These are phyloP conservation scores for Trifolium pratense DNA, from an alignment of 306 rosid species.

Conservation along the genomic window DNA sequence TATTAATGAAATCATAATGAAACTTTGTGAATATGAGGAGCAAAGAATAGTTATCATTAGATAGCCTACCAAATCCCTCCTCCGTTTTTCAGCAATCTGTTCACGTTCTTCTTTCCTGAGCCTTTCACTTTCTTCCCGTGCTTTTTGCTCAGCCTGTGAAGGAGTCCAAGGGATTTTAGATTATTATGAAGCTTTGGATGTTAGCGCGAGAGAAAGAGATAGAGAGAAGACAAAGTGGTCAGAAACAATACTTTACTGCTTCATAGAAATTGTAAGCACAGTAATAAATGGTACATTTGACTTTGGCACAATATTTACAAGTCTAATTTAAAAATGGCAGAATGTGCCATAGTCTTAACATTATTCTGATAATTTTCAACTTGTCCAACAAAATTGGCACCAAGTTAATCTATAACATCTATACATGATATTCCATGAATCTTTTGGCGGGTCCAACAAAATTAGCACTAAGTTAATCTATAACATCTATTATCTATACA, in stretches of 20 bases:
- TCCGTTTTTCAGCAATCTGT: constrained; percentile 83
- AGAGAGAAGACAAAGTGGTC: background rate
- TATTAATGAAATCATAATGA: constrained; percentile 13
- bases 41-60: constrained; percentile 28
- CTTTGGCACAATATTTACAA: constrained; percentile 4
- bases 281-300: constrained; percentile 4
- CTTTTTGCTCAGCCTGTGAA: constrained; percentile 94
- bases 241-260: constrained; percentile 9
- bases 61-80: constrained; percentile 84
- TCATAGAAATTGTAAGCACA: background rate
- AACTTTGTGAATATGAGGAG: background rate
- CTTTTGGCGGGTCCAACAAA: background rate
- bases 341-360: constrained; percentile 7
- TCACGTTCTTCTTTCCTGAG: constrained; percentile 92
- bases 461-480: background rate
- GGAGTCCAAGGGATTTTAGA: constrained; percentile 23
- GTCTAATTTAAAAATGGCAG: constrained; percentile 5
- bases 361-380: background rate
- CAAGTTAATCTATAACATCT: background rate
- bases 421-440: background rate
- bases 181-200: constrained; percentile 28
- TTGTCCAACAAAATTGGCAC: constrained; percentile 7
- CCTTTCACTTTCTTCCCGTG: constrained; percentile 96
- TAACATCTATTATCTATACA: background rate
- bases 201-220: background rate